Conservation (phyloP, 371 early-diverging fungal species). For the Syncephalis fuscata region DNA sequence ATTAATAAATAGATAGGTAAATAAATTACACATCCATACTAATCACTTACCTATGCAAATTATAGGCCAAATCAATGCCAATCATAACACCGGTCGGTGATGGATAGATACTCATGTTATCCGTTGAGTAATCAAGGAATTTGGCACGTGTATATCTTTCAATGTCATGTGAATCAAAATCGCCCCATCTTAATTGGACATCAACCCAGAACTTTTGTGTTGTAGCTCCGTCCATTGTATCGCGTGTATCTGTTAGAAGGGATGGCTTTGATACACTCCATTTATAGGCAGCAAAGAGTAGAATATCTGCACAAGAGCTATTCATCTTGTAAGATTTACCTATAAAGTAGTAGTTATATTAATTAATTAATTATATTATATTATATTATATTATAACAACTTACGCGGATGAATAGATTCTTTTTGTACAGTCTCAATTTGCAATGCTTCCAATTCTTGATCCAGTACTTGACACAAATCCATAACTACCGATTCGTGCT, state of each 20-base stretch:
- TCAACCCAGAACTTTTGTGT: constrained; percentile 98
- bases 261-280: constrained; percentile 94
- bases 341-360: too few relatives aligned
- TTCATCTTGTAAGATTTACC: constrained; percentile 99
- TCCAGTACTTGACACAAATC: constrained; percentile 93
- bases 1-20: too few relatives aligned
- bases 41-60: constrained; percentile 48
- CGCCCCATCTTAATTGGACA: constrained; percentile 98
- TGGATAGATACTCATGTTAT: constrained; percentile 96
- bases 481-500: constrained; percentile 87
- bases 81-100: constrained; percentile 95
- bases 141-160: constrained; percentile 97
- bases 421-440: constrained; percentile 97
- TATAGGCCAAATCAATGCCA: constrained; percentile 95
- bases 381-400: too few relatives aligned
- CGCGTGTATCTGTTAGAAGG: constrained; percentile 74
- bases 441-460: constrained; percentile 93
- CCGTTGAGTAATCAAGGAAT: constrained; percentile 95
- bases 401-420: constrained; percentile 96
- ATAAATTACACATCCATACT: constrained; percentile 90
- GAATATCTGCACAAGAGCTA: constrained; percentile 79
- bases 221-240: constrained; percentile 89
- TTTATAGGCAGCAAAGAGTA: constrained; percentile 92
- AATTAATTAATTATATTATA: too few relatives aligned
- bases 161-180: constrained; percentile 96